These are phyloP conservation scores for Ramularia collo-cygni DNA, from an alignment of 2,329 filamentous ascomycete genomes.

Conservation along the genomic window DNA sequence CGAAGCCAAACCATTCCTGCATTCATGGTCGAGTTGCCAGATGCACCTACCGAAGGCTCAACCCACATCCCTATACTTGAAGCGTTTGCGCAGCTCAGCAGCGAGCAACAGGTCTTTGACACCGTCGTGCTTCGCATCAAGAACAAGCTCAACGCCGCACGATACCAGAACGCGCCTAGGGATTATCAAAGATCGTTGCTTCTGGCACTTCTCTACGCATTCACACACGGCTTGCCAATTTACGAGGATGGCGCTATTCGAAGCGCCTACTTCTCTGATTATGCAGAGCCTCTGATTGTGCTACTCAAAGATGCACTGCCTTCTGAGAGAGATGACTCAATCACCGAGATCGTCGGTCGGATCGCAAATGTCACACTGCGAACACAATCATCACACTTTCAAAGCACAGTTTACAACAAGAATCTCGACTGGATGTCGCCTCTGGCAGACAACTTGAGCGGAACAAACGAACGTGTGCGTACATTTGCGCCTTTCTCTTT, in stretches of 20 bases:
- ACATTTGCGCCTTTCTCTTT: constrained; percentile 24
- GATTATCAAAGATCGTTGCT: constrained; percentile 55
- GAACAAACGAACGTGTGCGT: constrained; percentile 4
- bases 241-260: constrained; percentile 33
- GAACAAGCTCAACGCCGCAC: constrained; percentile 54
- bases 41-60: constrained; percentile 35
- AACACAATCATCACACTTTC: constrained; percentile 43
- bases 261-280: constrained; percentile 40
- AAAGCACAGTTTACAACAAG: constrained; percentile 30
- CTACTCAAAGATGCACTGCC: constrained; percentile 30
- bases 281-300: constrained; percentile 37
- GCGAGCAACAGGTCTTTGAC: constrained; percentile 56
- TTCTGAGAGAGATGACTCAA: constrained; percentile 41
- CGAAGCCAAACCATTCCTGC: constrained; percentile 60
- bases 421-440: constrained; percentile 24
- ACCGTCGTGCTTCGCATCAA: constrained; percentile 56
- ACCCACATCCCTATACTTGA: constrained; percentile 53
- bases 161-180: constrained; percentile 45
- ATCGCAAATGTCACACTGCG: constrained; percentile 55
- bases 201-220: constrained; percentile 55
- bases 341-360: constrained; percentile 54
- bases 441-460: constrained; percentile 4
- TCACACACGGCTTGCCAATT: constrained; percentile 46
- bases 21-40: constrained; percentile 58
- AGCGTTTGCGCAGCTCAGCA: constrained; percentile 57